Evolutionary conservation across 179 eudicot species (phyloP), one percentile per base, ranked within the genome.

Genomic region (Amaranthus tricolor): DNA sequence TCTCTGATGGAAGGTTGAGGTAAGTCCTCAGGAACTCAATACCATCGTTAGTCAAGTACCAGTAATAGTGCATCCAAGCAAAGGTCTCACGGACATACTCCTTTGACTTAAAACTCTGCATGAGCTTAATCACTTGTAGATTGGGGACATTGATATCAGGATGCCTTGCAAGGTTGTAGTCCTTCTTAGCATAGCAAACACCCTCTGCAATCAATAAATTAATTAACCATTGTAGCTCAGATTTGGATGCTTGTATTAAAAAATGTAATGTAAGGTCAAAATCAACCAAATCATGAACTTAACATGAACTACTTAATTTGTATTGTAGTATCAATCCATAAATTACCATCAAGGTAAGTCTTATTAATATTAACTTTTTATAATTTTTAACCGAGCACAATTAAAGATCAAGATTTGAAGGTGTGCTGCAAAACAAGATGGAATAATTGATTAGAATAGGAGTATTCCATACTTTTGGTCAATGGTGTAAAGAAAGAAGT

Each of bases 21-120:
- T 89, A 88, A 59, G 86, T 88, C 70, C 94, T 79, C 52, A 89
- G 80, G 74, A 86, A 88, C 79, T 89, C 94, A 63, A 89, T 89
- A 56, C 94, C 94, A 58, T 86, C 91, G 75, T 89, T 86, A 0
- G 94, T 89, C 12, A 89, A 80, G 71, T 70, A 89, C 94, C 94
- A 89, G 69, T 89, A 89, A 62, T 86, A 86, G 67, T 89, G 91
- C 91, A 88, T 89, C 95, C 94, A 89, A 0, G 94, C 94, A 58
- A 89, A 89, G 16, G 94, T 89, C 85, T 89, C 94, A 0, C 86
- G 77, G 20, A 89, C 93, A 68, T 84, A 89, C 81, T 89, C 93
- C 88, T 86, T 89, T 1, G 93, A 89, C 76, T 89, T 89, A 82
- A 89, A 89, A 85, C 93, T 89, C 83, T 89, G 91, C 93, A 89